A percentile compares a stretch with the other conserved stretches of the same genome.
Conservation (phyloP, 2,329 filamentous ascomycete species). For the Alternaria consortialis region DNA sequence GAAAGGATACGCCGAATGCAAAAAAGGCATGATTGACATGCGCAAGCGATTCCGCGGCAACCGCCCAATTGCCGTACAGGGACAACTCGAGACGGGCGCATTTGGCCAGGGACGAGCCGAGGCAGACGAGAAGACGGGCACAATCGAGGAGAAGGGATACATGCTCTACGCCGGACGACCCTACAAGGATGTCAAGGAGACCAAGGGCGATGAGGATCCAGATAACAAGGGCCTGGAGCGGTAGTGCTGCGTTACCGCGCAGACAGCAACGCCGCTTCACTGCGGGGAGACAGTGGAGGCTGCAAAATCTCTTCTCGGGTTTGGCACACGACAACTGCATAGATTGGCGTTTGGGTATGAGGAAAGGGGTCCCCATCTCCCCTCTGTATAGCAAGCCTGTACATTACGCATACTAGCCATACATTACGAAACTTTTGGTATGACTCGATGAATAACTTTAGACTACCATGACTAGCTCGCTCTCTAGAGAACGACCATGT, state of each 20-base stretch:
- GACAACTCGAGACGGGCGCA: conserved; percentile 46
- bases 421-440: background rate
- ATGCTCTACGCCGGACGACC: conserved; percentile 51
- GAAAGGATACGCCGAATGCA: conserved; percentile 90
- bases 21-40: conserved; percentile 97
- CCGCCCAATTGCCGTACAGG: conserved; percentile 70
- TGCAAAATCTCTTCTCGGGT: no score
- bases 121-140: conserved; percentile 45
- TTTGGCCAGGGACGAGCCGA: conserved; percentile 40
- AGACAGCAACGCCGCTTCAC: background rate
- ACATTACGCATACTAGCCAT: conserved; percentile 12
- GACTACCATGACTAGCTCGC: background rate
- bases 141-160: conserved; percentile 51
- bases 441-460: background rate
- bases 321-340: conserved; percentile 13
- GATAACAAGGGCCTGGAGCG: conserved; percentile 32
- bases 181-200: conserved; percentile 41
- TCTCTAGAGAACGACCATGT: conserved; percentile 35
- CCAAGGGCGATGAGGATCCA: conserved; percentile 40
- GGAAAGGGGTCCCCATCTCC: conserved; percentile 4
- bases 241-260: conserved; percentile 6
- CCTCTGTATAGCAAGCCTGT: conserved; percentile 26
- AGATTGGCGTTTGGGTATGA: conserved; percentile 18
- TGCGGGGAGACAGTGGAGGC: no score
- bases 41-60: conserved; percentile 97